Percentiles rank a stretch among this genome's conserved stretches.
Conservation (phyloP, 495 filamentous ascomycete genomes). For the Podospora anserina region DNA sequence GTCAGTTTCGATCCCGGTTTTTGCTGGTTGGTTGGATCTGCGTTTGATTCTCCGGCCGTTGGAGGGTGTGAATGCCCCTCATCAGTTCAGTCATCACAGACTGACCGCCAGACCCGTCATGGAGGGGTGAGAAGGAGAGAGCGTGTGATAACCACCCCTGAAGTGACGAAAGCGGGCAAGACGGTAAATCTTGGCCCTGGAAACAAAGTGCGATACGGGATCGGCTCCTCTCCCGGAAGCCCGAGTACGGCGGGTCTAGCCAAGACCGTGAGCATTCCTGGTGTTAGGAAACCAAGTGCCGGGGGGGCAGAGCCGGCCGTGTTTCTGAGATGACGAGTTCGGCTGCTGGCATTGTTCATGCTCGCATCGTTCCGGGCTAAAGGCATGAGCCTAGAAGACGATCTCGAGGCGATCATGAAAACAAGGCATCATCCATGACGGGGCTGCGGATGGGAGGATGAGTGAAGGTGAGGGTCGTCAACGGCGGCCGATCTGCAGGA, state of each 20-base stretch:
- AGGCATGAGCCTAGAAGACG: background rate
- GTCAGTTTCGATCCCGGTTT: background rate
- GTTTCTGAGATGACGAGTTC: background rate
- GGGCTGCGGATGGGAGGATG: too few species aligned
- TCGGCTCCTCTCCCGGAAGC: slow-evolving; percentile 14
- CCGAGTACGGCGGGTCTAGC: background rate
- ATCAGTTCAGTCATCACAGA: background rate
- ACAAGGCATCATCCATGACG: too few species aligned
- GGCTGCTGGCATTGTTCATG: background rate
- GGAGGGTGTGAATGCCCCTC: background rate
- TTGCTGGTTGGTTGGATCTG: slow-evolving; percentile 8
- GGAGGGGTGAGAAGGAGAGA: background rate
- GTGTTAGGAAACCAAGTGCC: background rate
- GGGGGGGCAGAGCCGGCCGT: background rate
- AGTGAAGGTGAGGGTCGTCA: background rate
- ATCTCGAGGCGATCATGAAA: background rate
- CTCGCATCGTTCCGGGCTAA: background rate
- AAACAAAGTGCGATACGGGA: background rate
- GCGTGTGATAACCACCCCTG: background rate
- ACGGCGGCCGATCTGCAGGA: background rate
- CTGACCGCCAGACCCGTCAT: slow-evolving; percentile 7
- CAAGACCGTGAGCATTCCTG: background rate
- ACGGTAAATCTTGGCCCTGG: background rate
- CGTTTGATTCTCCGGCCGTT: slow-evolving; percentile 12
- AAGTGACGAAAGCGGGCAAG: background rate